phyloP scores from a whole-genome alignment of 768 basidiomycete genomes.

The Mycena rebaudengoi region DNA sequence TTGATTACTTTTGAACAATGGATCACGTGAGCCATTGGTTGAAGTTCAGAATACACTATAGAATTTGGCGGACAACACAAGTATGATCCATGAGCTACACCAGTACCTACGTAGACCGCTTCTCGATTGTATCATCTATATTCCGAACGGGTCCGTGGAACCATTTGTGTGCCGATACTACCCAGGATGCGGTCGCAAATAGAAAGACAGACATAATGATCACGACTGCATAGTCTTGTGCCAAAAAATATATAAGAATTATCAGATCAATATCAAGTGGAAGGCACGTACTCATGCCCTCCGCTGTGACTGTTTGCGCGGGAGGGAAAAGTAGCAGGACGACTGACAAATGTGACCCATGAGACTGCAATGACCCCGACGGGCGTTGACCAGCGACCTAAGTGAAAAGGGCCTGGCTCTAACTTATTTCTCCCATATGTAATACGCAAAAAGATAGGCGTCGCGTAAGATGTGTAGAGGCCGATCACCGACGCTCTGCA shows the following conservation, averaged over 20 bases:
- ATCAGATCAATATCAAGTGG: neutral
- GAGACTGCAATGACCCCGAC: constrained; percentile 67
- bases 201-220: constrained; percentile 71
- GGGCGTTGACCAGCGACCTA: constrained; percentile 69
- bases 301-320: constrained; percentile 46
- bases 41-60: too few relatives aligned
- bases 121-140: constrained; percentile 39
- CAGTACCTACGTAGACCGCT: constrained; percentile 8
- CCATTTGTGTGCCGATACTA: constrained; percentile 74
- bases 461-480: constrained; percentile 71
- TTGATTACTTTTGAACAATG: neutral
- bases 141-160: constrained; percentile 73
- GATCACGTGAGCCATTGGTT: too few relatives aligned
- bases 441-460: constrained; percentile 75
- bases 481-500: constrained; percentile 74
- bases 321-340: constrained; percentile 68
- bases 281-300: constrained; percentile 64
- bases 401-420: constrained; percentile 64
- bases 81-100: too few relatives aligned
- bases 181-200: constrained; percentile 71
- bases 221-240: constrained; percentile 72
- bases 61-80: too few relatives aligned
- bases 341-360: constrained; percentile 72
- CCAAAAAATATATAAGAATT: neutral
- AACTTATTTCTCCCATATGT: constrained; percentile 71